Percentiles rank a stretch among this genome's conserved stretches.
These are phyloP conservation scores for Iberis pinnata DNA, from an alignment of 345 rosid genomes.

Conservation along the genomic window DNA sequence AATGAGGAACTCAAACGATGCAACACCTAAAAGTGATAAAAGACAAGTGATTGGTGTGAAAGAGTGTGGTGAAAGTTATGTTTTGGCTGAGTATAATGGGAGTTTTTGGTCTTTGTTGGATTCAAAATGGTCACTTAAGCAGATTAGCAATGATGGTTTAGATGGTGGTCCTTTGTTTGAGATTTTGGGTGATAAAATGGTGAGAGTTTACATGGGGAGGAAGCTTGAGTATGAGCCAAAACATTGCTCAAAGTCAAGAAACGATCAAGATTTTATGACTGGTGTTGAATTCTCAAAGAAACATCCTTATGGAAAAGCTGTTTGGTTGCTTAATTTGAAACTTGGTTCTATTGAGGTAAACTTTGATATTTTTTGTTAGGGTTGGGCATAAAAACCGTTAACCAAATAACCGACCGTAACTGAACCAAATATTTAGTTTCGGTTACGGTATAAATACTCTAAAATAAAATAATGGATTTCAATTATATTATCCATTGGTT, in stretches of 20 bases:
- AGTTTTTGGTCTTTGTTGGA: slow-evolving; percentile 62
- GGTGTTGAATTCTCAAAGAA: slow-evolving; percentile 68
- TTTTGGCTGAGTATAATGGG: slow-evolving; percentile 50
- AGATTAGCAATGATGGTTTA: slow-evolving; percentile 12
- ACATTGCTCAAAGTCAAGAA: slow-evolving; percentile 37
- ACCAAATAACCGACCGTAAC: no score
- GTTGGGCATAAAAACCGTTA: no score
- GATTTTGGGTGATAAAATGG: slow-evolving; percentile 53
- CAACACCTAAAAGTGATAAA: neutral
- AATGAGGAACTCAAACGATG: slow-evolving; percentile 52
- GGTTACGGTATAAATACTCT: no score
- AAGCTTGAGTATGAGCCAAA: slow-evolving; percentile 72
- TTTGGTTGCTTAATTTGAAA: slow-evolving; percentile 69
- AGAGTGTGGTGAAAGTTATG: slow-evolving; percentile 48
- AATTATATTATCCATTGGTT: no score
- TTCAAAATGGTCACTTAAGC: slow-evolving; percentile 56
- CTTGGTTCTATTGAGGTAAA: slow-evolving; percentile 53
- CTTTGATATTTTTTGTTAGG: neutral
- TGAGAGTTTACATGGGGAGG: slow-evolving; percentile 53
- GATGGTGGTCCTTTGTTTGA: slow-evolving; percentile 54
- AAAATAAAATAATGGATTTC: no score
- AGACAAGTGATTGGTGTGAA: slow-evolving; percentile 63
- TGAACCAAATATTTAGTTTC: no score
- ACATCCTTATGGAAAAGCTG: slow-evolving; percentile 78
- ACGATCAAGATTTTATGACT: slow-evolving; percentile 62